phyloP scores from a whole-genome alignment of 2,329 filamentous ascomycete species.

The Colletotrichum theobromicola region DNA sequence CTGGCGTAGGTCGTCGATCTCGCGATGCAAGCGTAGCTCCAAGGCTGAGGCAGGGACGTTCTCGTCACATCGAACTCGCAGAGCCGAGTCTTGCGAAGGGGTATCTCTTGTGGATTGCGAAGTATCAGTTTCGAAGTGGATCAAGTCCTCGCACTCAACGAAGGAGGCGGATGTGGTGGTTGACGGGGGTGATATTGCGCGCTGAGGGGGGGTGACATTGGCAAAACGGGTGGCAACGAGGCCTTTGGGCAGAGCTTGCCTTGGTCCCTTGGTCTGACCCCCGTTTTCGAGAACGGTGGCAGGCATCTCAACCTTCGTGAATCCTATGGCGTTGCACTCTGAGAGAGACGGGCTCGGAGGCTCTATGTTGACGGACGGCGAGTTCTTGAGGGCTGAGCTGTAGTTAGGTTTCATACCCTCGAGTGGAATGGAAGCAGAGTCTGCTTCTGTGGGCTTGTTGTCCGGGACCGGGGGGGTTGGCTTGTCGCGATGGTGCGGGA shows the following conservation, averaged over 20 bases:
- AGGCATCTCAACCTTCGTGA: slow-evolving; percentile 12
- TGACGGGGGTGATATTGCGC: background rate
- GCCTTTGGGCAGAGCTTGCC: slow-evolving; percentile 16
- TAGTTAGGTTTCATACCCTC: background rate
- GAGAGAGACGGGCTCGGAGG: background rate
- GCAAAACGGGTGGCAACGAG: slow-evolving; percentile 13
- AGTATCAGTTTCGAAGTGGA: slow-evolving; percentile 5
- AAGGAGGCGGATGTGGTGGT: background rate
- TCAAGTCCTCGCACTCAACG: background rate
- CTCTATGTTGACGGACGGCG: background rate
- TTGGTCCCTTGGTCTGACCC: background rate
- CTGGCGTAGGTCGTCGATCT: slow-evolving; percentile 24
- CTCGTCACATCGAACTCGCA: background rate
- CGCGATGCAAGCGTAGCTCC: slow-evolving; percentile 18
- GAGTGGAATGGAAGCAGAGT: background rate
- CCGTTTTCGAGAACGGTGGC: background rate
- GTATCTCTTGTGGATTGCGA: background rate
- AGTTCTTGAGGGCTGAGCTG: background rate
- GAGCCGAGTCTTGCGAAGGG: background rate
- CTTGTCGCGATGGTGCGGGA: background rate
- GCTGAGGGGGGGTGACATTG: background rate
- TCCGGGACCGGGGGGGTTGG: background rate
- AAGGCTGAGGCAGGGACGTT: background rate
- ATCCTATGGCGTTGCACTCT: slow-evolving; percentile 2
- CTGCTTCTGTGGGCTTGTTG: background rate